Percentiles rank a stretch among this genome's conserved stretches.
Conservation (phyloP, 169 alveolate genomes). For the Plasmodium gaboni region DNA sequence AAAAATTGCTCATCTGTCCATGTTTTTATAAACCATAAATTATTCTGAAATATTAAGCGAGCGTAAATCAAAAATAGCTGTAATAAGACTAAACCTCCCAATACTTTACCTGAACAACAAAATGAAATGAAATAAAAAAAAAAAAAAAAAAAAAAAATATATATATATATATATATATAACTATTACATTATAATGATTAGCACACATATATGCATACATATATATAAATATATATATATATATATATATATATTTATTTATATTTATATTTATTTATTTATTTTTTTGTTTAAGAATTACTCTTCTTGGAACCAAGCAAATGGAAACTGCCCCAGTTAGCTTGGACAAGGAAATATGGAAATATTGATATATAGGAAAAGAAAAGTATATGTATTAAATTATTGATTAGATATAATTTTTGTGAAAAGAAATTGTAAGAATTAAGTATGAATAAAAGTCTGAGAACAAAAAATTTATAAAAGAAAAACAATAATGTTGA, state of each 20-base stretch:
- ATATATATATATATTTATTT: neutral
- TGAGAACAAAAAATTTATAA: constrained; percentile 53
- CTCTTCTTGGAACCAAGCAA: constrained; percentile 44
- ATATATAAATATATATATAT: constrained; percentile 7
- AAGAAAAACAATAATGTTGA: constrained; percentile 69
- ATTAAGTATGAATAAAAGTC: constrained; percentile 66
- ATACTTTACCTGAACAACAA: constrained; percentile 34
- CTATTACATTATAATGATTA: neutral
- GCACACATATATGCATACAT: neutral
- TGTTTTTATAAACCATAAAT: constrained; percentile 41
- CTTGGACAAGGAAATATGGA: constrained; percentile 68
- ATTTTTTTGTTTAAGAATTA: neutral
- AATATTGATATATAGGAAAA: constrained; percentile 38
- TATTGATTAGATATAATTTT: constrained; percentile 28
- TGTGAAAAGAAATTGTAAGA: constrained; percentile 55
- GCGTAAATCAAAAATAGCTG: constrained; percentile 62
- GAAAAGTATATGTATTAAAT: constrained; percentile 48
- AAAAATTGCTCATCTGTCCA: constrained; percentile 77
- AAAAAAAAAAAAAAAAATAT: neutral
- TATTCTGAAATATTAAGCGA: constrained; percentile 51
- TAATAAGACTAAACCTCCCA: constrained; percentile 28
- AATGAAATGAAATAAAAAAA: neutral
- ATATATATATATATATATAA: constrained; percentile 1
- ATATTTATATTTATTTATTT: neutral
- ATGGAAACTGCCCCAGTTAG: constrained; percentile 77